Evolutionary conservation across 2,329 filamentous ascomycete genomes (phyloP).

Genomic region (Cercospora berteroae): DNA sequence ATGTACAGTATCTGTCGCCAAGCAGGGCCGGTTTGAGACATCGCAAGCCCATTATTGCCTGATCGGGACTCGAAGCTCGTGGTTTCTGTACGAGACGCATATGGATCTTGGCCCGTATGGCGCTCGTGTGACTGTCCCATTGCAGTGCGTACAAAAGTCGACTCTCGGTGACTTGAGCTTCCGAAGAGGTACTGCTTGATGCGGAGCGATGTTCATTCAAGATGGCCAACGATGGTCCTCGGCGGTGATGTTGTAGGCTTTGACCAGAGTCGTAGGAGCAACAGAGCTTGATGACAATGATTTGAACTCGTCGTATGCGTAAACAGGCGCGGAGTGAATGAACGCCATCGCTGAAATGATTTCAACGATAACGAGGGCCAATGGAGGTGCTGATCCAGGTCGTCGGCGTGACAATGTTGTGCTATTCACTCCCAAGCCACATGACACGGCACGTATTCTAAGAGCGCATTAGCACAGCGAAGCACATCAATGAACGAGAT

Average conservation of each 20-base stretch:
- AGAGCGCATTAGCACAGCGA: not conserved
- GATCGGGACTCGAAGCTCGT: not conserved
- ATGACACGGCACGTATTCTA: not conserved
- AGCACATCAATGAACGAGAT: not conserved
- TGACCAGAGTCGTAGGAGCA: not conserved
- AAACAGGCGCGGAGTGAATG: not conserved
- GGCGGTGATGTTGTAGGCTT: not conserved
- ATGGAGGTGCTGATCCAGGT: not conserved
- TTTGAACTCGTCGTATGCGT: not conserved
- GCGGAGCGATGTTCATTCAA: not conserved
- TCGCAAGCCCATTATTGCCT: not conserved
- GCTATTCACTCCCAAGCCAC: not conserved
- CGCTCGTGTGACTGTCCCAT: constrained; percentile 1
- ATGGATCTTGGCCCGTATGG: constrained; percentile 5
- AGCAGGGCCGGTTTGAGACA: constrained; percentile 5
- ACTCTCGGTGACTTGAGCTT: not conserved
- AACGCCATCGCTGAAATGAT: not conserved
- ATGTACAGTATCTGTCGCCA: not conserved
- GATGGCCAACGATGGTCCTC: not conserved
- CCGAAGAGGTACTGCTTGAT: constrained; percentile 1
- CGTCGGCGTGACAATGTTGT: not conserved
- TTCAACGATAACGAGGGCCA: not conserved
- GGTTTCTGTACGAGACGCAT: constrained; percentile 1
- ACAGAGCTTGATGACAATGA: not conserved
- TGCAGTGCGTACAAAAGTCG: constrained; percentile 6